These are phyloP conservation scores for Limonium bicolor DNA, from an alignment of 148 eudicot genomes.

Conservation along the genomic window DNA sequence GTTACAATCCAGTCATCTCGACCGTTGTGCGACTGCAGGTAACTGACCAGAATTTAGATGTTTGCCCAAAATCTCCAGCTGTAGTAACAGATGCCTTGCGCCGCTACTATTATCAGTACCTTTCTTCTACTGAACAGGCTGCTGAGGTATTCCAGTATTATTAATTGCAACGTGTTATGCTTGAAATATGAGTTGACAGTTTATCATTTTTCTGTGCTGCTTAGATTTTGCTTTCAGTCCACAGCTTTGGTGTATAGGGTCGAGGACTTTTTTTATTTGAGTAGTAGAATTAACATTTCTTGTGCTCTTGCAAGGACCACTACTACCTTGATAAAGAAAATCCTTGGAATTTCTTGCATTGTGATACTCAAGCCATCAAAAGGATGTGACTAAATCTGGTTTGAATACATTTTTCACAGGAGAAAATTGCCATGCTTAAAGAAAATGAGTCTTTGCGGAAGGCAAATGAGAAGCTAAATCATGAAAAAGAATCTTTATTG, in stretches of 20 bases:
- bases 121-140: conserved; percentile 80
- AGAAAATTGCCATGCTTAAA: conserved; percentile 69
- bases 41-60: conserved; percentile 78
- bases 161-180: too few relatives aligned
- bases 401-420: conserved; percentile 26
- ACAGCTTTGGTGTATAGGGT: too few relatives aligned
- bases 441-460: conserved; percentile 55
- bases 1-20: too few relatives aligned
- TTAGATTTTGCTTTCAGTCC: too few relatives aligned
- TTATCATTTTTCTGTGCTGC: too few relatives aligned
- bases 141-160: conserved; percentile 56
- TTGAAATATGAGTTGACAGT: too few relatives aligned
- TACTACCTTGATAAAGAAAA: too few relatives aligned
- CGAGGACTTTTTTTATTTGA: too few relatives aligned
- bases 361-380: not conserved
- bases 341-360: too few relatives aligned
- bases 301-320: too few relatives aligned
- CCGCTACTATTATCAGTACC: conserved; percentile 84
- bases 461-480: conserved; percentile 38
- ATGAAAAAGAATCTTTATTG: conserved; percentile 33
- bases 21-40: conserved; percentile 73
- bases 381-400: not conserved
- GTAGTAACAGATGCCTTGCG: conserved; percentile 87
- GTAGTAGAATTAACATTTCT: too few relatives aligned
- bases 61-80: conserved; percentile 76